Percentiles rank a stretch among this genome's conserved stretches.
phyloP scores from a whole-genome alignment of 371 early-diverging fungal species.

The Zancudomyces culisetae region DNA sequence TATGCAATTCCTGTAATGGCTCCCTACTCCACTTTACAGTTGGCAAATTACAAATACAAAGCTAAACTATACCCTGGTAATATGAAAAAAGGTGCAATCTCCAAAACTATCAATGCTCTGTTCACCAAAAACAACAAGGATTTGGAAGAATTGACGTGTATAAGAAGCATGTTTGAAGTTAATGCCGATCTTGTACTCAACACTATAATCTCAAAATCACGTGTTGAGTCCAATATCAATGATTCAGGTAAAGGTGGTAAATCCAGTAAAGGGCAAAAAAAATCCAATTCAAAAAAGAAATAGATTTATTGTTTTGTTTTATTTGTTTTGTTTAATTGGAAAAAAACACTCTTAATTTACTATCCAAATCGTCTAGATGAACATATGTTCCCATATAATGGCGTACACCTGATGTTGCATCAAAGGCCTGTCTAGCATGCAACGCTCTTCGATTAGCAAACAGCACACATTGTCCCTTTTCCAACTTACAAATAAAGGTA shows the following conservation, averaged over 20 bases:
- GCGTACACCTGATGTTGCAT: slow-evolving; percentile 15
- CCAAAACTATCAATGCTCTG: slow-evolving; percentile 29
- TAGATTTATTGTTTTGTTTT: too few relatives aligned
- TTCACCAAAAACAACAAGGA: slow-evolving; percentile 24
- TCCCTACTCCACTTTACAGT: slow-evolving; percentile 71
- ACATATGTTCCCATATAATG: neutral
- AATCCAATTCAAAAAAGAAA: too few relatives aligned
- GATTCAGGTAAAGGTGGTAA: too few relatives aligned
- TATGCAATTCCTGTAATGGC: slow-evolving; percentile 93
- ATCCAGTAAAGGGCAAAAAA: too few relatives aligned
- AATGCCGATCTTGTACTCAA: too few relatives aligned
- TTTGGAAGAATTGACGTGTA: slow-evolving; percentile 8
- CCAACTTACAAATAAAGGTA: slow-evolving; percentile 39
- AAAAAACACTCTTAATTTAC: neutral
- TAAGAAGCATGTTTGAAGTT: too few relatives aligned
- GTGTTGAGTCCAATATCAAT: too few relatives aligned
- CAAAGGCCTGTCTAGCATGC: slow-evolving; percentile 65
- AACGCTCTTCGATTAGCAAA: slow-evolving; percentile 70
- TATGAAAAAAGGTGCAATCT: slow-evolving; percentile 86
- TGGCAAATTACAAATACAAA: slow-evolving; percentile 86
- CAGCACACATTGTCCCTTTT: slow-evolving; percentile 52
- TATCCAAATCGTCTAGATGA: neutral
- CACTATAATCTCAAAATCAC: too few relatives aligned
- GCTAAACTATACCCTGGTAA: slow-evolving; percentile 91
- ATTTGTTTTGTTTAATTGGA: too few relatives aligned